These are phyloP conservation scores for Nothophytophthora sp. DNA, from an alignment of 352 stramenopile genomes.

Conservation along the genomic window DNA sequence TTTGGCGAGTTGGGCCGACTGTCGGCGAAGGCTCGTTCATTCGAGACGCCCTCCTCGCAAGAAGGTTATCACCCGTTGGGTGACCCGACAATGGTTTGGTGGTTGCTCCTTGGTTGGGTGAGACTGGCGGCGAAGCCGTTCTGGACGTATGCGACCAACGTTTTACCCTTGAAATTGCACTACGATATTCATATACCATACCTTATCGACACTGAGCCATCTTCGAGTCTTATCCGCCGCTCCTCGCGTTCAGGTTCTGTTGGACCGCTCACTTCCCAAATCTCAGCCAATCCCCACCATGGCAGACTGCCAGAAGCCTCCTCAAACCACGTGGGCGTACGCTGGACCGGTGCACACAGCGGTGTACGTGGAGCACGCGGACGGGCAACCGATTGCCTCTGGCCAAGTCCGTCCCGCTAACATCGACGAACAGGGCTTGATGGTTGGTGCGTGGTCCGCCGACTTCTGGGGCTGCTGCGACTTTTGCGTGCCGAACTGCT, in stretches of 20 bases:
- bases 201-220: no score
- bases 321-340: slow-evolving; percentile 3
- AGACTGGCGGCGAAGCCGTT: no score
- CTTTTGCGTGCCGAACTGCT: slow-evolving; percentile 41
- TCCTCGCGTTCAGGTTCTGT: neutral
- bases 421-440: slow-evolving; percentile 15
- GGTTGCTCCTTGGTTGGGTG: no score
- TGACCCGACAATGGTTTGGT: no score
- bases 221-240: neutral
- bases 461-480: slow-evolving; percentile 49
- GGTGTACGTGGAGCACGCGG: slow-evolving; percentile 15
- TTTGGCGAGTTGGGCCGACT: no score
- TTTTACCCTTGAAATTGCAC: no score
- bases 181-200: no score
- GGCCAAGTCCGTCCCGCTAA: slow-evolving; percentile 1
- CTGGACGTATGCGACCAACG: no score
- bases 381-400: neutral
- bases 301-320: slow-evolving; percentile 23
- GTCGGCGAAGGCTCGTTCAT: no score
- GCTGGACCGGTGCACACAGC: slow-evolving; percentile 15
- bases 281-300: slow-evolving; percentile 1
- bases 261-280: slow-evolving; percentile 8
- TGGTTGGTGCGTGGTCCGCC: slow-evolving; percentile 23
- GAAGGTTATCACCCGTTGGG: no score
- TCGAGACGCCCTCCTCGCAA: no score